phyloP scores from a whole-genome alignment of 306 rosid species.

The Lathyrus sativus region DNA sequence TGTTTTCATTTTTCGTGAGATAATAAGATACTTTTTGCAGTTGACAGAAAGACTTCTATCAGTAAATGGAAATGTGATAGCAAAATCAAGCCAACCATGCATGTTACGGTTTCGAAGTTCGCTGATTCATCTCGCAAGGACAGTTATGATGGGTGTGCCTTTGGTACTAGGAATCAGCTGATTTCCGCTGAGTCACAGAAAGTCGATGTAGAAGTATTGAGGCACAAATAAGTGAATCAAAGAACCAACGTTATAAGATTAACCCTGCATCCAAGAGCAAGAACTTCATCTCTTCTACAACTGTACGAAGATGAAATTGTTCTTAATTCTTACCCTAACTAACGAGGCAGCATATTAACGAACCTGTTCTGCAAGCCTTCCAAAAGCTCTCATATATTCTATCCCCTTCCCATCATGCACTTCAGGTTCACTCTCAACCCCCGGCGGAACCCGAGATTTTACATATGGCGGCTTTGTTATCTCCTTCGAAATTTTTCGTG shows the following conservation, averaged over 20 bases:
- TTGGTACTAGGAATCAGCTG: conserved; percentile 64
- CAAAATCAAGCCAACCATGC: conserved; percentile 72
- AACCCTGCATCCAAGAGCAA: conserved; percentile 63
- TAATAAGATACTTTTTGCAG: conserved; percentile 41
- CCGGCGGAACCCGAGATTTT: too few relatives aligned
- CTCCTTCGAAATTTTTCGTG: too few relatives aligned
- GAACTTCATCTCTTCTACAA: conserved; percentile 64
- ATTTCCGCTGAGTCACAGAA: conserved; percentile 65
- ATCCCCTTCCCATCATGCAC: too few relatives aligned
- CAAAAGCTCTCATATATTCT: too few relatives aligned
- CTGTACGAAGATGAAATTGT: conserved; percentile 66
- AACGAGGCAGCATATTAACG: too few relatives aligned
- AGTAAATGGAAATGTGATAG: conserved; percentile 52
- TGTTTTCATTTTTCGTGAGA: neutral
- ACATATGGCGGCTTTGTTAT: too few relatives aligned
- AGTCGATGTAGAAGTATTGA: conserved; percentile 45
- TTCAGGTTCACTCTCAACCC: too few relatives aligned
- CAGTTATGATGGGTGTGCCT: conserved; percentile 60
- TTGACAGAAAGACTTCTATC: conserved; percentile 65
- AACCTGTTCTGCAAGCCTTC: too few relatives aligned
- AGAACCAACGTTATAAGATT: conserved; percentile 64
- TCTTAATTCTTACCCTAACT: conserved; percentile 54
- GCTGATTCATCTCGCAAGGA: conserved; percentile 61
- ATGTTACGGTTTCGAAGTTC: conserved; percentile 75
- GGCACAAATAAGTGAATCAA: conserved; percentile 61